Percentiles rank a stretch among this genome's conserved stretches.
These are phyloP conservation scores for Simplicillium aogashimaense DNA, from an alignment of 2,329 filamentous ascomycete genomes.

Conservation along the genomic window DNA sequence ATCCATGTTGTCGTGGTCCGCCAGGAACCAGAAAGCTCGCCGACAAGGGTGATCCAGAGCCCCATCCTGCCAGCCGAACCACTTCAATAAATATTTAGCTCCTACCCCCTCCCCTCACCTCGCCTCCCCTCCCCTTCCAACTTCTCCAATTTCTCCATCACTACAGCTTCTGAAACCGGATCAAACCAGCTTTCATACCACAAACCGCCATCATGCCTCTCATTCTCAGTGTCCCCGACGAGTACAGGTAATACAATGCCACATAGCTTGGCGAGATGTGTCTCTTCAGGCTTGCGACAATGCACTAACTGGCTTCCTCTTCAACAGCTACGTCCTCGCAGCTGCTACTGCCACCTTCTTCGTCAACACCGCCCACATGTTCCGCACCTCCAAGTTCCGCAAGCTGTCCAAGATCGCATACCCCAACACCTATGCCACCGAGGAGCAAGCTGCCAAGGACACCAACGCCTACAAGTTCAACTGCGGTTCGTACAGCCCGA, in stretches of 20 bases:
- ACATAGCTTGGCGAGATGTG: neutral
- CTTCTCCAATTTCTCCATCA: too few relatives aligned
- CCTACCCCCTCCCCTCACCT: too few relatives aligned
- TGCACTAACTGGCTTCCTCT: neutral
- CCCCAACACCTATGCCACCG: conserved; percentile 45
- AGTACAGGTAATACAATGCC: conserved; percentile 36
- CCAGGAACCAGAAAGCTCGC: too few relatives aligned
- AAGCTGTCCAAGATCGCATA: conserved; percentile 44
- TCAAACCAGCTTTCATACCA: neutral
- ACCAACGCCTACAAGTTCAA: conserved; percentile 49
- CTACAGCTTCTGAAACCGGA: neutral
- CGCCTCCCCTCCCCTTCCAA: too few relatives aligned
- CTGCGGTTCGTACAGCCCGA: conserved; percentile 35
- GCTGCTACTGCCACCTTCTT: conserved; percentile 47
- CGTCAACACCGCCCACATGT: conserved; percentile 42
- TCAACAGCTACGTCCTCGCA: conserved; percentile 49
- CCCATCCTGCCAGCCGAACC: too few relatives aligned
- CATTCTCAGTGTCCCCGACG: conserved; percentile 31
- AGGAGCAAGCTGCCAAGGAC: conserved; percentile 44
- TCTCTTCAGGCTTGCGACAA: neutral
- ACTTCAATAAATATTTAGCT: too few relatives aligned
- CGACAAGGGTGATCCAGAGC: too few relatives aligned
- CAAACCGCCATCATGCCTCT: conserved; percentile 27
- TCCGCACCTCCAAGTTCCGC: conserved; percentile 38
- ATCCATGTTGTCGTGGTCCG: too few relatives aligned